phyloP scores from a whole-genome alignment of 164 flowering plant species.

The Protea cynaroides region DNA sequence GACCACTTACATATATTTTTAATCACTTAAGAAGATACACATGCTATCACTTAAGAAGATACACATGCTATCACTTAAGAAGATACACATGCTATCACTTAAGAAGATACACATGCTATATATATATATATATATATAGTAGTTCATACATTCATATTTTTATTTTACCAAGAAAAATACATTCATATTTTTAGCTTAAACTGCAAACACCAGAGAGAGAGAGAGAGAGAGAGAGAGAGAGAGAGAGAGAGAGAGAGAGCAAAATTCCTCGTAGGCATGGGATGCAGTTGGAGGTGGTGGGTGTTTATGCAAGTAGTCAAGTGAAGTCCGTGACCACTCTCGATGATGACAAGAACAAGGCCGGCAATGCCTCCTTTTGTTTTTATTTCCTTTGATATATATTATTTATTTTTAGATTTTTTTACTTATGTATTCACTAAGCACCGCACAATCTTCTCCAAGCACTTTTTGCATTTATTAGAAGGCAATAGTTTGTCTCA shows the following conservation, averaged over 20 bases:
- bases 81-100: no score
- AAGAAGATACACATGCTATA: no score
- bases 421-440: neutral
- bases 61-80: no score
- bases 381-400: slow-evolving; percentile 5
- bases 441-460: slow-evolving; percentile 11
- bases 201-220: no score
- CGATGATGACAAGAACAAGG: slow-evolving; percentile 11
- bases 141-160: no score
- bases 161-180: no score
- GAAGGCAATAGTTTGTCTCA: slow-evolving; percentile 6
- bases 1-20: no score
- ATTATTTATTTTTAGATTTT: neutral
- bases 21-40: no score
- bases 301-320: slow-evolving; percentile 20
- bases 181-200: no score
- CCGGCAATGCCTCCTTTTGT: neutral
- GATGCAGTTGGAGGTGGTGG: neutral
- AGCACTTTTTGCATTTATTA: slow-evolving; percentile 22
- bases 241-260: neutral
- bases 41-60: no score
- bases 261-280: slow-evolving; percentile 8
- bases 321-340: slow-evolving; percentile 43
- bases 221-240: neutral
- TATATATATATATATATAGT: neutral